phyloP scores from a whole-genome alignment of 371 early-diverging fungal species.

The Haplosporangium sp. region DNA sequence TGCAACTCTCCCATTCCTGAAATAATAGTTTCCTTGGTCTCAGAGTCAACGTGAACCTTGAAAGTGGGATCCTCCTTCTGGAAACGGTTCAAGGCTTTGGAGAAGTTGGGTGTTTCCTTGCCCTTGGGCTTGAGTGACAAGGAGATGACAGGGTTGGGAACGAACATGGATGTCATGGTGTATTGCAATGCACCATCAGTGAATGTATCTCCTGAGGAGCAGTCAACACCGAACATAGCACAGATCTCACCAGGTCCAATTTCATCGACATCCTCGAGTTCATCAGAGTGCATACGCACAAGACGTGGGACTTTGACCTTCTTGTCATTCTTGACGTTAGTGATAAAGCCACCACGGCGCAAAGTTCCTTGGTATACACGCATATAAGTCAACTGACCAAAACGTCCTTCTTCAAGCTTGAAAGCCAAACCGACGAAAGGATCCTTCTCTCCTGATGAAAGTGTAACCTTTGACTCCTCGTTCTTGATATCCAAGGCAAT shows the following conservation, averaged over 20 bases:
- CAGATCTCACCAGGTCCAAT: slow-evolving; percentile 97
- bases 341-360: slow-evolving; percentile 87
- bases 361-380: slow-evolving; percentile 96
- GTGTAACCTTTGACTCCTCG: slow-evolving; percentile 73
- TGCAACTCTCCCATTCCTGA: slow-evolving; percentile 95
- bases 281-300: slow-evolving; percentile 98
- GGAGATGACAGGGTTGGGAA: slow-evolving; percentile 97
- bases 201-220: slow-evolving; percentile 97
- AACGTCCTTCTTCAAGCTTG: slow-evolving; percentile 95
- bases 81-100: slow-evolving; percentile 95
- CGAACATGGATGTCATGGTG: slow-evolving; percentile 98
- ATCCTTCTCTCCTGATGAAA: slow-evolving; percentile 68
- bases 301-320: slow-evolving; percentile 95
- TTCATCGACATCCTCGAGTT: slow-evolving; percentile 97
- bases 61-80: slow-evolving; percentile 98
- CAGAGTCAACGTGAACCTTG: slow-evolving; percentile 93
- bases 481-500: slow-evolving; percentile 79
- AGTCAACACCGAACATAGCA: slow-evolving; percentile 98
- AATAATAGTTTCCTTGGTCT: slow-evolving; percentile 94
- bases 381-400: slow-evolving; percentile 97
- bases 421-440: slow-evolving; percentile 94
- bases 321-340: slow-evolving; percentile 93
- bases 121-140: slow-evolving; percentile 91
- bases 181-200: slow-evolving; percentile 87
- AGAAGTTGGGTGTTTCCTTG: slow-evolving; percentile 93